Evolutionary conservation across 305 asterid species (phyloP).

Genomic region (Solanum hybrid): DNA sequence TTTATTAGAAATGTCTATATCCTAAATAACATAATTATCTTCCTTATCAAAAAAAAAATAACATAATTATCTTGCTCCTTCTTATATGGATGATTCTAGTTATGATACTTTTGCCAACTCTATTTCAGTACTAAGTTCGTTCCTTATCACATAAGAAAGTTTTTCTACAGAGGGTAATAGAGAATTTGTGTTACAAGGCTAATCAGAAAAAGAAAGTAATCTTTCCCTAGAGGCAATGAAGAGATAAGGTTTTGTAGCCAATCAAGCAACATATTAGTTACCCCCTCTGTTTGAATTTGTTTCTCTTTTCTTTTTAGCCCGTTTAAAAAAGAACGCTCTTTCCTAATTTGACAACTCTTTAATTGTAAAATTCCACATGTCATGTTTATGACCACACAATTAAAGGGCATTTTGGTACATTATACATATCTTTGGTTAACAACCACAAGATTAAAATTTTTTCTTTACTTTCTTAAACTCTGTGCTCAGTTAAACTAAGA

Average conservation of each 20-base stretch:
- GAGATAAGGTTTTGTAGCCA: not conserved
- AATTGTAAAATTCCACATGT: not conserved
- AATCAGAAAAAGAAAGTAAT: not conserved
- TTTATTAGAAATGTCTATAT: not conserved
- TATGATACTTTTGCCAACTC: not conserved
- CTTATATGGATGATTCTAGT: not conserved
- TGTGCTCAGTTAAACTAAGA: not conserved
- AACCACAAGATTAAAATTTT: not conserved
- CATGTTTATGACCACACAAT: not conserved
- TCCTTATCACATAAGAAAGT: not conserved
- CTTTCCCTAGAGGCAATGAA: not conserved
- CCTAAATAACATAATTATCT: not conserved
- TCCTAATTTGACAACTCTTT: not conserved
- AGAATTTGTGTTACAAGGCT: not conserved
- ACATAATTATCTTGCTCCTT: not conserved
- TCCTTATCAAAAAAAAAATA: no score
- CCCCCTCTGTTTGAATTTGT: not conserved
- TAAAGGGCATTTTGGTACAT: not conserved
- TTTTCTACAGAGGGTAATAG: not conserved
- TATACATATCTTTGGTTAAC: not conserved
- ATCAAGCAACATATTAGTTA: not conserved
- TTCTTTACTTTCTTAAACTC: not conserved
- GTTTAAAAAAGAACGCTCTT: not conserved
- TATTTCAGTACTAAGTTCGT: not conserved
- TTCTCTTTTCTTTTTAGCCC: not conserved